These are phyloP conservation scores for Phytopythium vexans DNA, from an alignment of 352 stramenopile species.

Conservation along the genomic window DNA sequence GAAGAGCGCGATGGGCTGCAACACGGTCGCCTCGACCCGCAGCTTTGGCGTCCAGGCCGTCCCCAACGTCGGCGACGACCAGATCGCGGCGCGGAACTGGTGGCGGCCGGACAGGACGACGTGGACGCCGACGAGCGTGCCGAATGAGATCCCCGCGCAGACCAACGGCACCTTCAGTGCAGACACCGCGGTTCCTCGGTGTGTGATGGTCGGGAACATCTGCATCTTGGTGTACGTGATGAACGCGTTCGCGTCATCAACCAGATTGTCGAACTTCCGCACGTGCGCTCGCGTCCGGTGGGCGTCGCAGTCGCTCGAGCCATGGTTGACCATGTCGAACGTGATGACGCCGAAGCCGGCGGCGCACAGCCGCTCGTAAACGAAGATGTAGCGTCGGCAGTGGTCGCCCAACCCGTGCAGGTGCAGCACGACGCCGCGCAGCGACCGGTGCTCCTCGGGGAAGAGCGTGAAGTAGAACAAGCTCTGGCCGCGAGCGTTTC, in stretches of 20 bases:
- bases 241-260: slow-evolving; percentile 38
- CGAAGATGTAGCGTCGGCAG: slow-evolving; percentile 35
- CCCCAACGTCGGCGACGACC: slow-evolving; percentile 25
- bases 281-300: slow-evolving; percentile 17
- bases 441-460: slow-evolving; percentile 19
- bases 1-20: slow-evolving; percentile 18
- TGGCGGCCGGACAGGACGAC: slow-evolving; percentile 32
- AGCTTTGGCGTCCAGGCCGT: slow-evolving; percentile 28
- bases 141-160: slow-evolving; percentile 34
- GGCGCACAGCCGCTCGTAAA: slow-evolving; percentile 40
- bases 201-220: slow-evolving; percentile 7
- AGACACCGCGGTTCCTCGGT: slow-evolving; percentile 2
- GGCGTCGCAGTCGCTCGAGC: slow-evolving; percentile 28
- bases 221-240: slow-evolving; percentile 26
- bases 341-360: slow-evolving; percentile 46
- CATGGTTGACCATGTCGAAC: slow-evolving; percentile 53
- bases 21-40: slow-evolving; percentile 23
- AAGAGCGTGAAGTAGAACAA: slow-evolving; percentile 51
- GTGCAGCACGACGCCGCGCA: slow-evolving; percentile 47
- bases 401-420: slow-evolving; percentile 64
- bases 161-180: slow-evolving; percentile 18
- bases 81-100: slow-evolving; percentile 29
- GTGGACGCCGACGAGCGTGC: slow-evolving; percentile 31
- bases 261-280: slow-evolving; percentile 22
- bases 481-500: slow-evolving; percentile 32